Conservation (phyloP, 768 basidiomycete genomes). For the Imleria badia region DNA sequence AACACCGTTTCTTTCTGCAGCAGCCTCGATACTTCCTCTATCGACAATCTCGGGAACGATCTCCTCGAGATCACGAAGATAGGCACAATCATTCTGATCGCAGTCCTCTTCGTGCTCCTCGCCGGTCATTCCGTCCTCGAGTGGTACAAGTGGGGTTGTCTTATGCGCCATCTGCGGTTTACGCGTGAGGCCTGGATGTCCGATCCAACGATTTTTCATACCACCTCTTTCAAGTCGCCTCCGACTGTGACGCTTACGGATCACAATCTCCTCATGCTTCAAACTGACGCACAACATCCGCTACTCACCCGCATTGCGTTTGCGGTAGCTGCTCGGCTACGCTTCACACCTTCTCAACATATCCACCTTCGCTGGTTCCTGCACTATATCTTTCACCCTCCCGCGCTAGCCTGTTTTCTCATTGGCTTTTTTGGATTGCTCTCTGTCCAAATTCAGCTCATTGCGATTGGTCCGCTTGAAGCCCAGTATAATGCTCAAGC, state of each 20-base stretch:
- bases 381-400: constrained; percentile 88
- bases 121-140: constrained; percentile 74
- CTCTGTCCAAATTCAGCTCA: constrained; percentile 82
- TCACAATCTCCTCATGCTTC: constrained; percentile 78
- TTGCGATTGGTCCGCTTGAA: constrained; percentile 73
- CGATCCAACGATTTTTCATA: constrained; percentile 62
- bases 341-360: constrained; percentile 59
- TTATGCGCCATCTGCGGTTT: constrained; percentile 61
- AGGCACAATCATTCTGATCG: constrained; percentile 70
- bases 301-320: constrained; percentile 67
- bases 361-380: constrained; percentile 83
- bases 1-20: constrained; percentile 73
- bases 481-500: constrained; percentile 65
- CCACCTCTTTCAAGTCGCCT: constrained; percentile 21
- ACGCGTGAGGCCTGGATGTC: constrained; percentile 77
- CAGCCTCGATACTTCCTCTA: constrained; percentile 74
- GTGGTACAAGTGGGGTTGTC: constrained; percentile 85
- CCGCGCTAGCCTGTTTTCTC: constrained; percentile 86
- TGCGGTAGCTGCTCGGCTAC: constrained; percentile 48
- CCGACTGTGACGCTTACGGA: constrained; percentile 64
- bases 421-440: constrained; percentile 91
- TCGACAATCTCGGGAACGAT: constrained; percentile 82
- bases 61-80: constrained; percentile 81
- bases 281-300: constrained; percentile 68
- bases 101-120: constrained; percentile 71